Conservation (phyloP, 306 rosid genomes). For the Hippophae gyantsensis region DNA sequence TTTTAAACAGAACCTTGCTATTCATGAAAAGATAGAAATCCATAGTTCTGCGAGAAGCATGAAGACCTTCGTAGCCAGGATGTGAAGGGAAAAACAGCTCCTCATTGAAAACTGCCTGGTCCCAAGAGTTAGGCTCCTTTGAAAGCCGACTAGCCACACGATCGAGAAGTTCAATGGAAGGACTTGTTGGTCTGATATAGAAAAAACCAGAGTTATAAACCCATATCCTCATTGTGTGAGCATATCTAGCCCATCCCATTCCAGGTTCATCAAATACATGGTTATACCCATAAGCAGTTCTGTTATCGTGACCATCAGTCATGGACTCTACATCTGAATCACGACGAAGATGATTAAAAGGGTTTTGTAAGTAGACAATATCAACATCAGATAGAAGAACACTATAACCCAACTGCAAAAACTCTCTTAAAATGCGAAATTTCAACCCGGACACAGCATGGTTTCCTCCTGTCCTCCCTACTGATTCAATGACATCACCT, state of each 20-base stretch:
- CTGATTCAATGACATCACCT: constrained; percentile 41
- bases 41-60: constrained; percentile 83
- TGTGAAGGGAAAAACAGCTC: constrained; percentile 80
- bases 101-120: constrained; percentile 93
- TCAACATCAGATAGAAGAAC: constrained; percentile 92
- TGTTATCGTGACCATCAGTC: constrained; percentile 77
- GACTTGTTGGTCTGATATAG: constrained; percentile 78
- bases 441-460: constrained; percentile 78
- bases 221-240: constrained; percentile 93
- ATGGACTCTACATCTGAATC: constrained; percentile 42
- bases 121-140: constrained; percentile 54
- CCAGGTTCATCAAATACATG: constrained; percentile 69
- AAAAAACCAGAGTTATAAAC: constrained; percentile 92
- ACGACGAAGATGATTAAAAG: constrained; percentile 56
- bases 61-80: constrained; percentile 72
- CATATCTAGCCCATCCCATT: constrained; percentile 93
- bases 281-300: constrained; percentile 69
- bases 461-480: constrained; percentile 28
- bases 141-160: constrained; percentile 79
- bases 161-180: constrained; percentile 82
- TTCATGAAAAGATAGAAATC: constrained; percentile 81
- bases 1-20: constrained; percentile 81
- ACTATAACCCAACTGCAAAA: constrained; percentile 75
- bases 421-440: constrained; percentile 77
- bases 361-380: constrained; percentile 86